These are phyloP conservation scores for Diplotaxis tenuifolia DNA, from an alignment of 345 rosid genomes.

Conservation along the genomic window DNA sequence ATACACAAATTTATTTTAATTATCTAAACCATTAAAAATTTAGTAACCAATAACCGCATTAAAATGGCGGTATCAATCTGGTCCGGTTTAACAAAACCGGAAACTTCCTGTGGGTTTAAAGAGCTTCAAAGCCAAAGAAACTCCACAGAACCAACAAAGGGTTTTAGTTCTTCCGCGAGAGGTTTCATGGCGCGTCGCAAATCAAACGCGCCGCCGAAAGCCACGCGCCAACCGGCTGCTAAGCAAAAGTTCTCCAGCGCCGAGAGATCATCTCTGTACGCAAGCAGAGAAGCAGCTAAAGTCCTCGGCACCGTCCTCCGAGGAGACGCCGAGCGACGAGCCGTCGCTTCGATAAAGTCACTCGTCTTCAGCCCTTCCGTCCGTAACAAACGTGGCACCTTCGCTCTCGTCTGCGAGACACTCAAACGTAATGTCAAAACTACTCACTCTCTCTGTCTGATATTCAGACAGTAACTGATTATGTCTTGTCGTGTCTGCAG, in stretches of 20 bases:
- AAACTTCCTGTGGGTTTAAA: background rate
- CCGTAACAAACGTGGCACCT: slow-evolving; percentile 79
- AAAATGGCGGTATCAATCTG: background rate
- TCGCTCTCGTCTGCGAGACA: slow-evolving; percentile 91
- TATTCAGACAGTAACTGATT: background rate
- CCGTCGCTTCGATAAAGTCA: slow-evolving; percentile 78
- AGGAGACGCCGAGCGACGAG: slow-evolving; percentile 80
- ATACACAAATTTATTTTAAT: no score
- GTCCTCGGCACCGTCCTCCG: slow-evolving; percentile 61
- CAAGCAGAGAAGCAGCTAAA: slow-evolving; percentile 85
- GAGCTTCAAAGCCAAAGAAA: background rate
- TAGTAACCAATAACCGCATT: no score
- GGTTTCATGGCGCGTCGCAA: slow-evolving; percentile 27
- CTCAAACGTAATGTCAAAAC: slow-evolving; percentile 64
- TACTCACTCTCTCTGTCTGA: background rate
- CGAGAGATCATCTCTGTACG: slow-evolving; percentile 70
- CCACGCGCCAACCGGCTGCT: background rate
- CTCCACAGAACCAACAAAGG: background rate
- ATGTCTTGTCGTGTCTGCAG: slow-evolving; percentile 40
- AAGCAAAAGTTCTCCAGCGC: slow-evolving; percentile 36
- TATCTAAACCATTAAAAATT: no score
- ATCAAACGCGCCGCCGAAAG: slow-evolving; percentile 24
- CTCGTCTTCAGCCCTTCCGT: slow-evolving; percentile 79
- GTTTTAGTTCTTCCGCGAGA: background rate
- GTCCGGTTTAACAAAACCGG: slow-evolving; percentile 10